Conservation (phyloP, 2,329 filamentous ascomycete genomes). For the Aciculosporium take region DNA sequence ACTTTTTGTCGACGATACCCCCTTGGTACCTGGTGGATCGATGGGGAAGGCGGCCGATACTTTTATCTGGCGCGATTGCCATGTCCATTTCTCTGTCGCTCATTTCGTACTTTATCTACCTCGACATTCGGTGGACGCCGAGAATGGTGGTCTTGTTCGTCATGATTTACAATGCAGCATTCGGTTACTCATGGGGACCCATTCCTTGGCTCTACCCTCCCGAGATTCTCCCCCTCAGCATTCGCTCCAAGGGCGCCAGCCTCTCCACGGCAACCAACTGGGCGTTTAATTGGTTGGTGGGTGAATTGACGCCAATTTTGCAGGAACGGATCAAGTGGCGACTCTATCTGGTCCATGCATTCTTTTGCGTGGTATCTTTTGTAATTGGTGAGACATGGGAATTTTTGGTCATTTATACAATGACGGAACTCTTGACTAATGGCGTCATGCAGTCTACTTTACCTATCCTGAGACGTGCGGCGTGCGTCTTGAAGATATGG, state of each 20-base stretch:
- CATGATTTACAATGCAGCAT: constrained; percentile 96
- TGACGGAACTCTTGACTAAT: constrained; percentile 1
- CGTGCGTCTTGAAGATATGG: constrained; percentile 93
- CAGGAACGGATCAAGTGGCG: constrained; percentile 90
- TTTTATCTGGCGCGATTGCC: constrained; percentile 75
- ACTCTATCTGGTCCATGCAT: constrained; percentile 86
- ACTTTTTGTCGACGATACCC: constrained; percentile 81
- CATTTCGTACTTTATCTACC: constrained; percentile 91
- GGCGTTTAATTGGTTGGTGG: constrained; percentile 97
- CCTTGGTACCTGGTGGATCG: constrained; percentile 95
- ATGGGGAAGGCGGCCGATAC: constrained; percentile 77
- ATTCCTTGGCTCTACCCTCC: constrained; percentile 97
- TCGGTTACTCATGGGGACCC: constrained; percentile 89
- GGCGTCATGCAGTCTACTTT: constrained; percentile 62
- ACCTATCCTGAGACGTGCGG: constrained; percentile 95
- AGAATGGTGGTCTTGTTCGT: constrained; percentile 84
- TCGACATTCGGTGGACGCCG: constrained; percentile 66
- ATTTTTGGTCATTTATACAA: neutral
- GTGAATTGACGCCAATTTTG: constrained; percentile 84
- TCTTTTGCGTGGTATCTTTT: constrained; percentile 91
- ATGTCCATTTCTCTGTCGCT: constrained; percentile 80
- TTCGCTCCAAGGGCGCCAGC: constrained; percentile 92
- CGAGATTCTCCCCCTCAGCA: constrained; percentile 94
- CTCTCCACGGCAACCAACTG: constrained; percentile 93
- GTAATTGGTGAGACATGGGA: constrained; percentile 61